Evolutionary conservation across 495 filamentous ascomycete genomes (phyloP), one percentile per base, ranked within the genome.

Genomic region (Aspergillus homomorphus): DNA sequence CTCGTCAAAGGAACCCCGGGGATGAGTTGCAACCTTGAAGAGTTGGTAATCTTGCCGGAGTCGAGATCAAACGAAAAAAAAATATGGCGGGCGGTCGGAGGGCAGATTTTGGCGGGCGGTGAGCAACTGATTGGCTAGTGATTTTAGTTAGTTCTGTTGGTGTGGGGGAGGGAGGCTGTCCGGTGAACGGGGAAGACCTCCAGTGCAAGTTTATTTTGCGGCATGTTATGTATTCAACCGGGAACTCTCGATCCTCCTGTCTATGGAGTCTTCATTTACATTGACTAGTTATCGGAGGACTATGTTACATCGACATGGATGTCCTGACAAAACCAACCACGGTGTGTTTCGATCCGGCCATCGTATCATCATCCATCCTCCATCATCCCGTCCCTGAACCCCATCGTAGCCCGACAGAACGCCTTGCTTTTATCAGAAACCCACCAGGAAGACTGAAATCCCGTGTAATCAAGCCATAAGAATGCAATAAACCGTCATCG

Each of bases 71-170:
- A 54, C 56, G 58, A 62, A 66, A 66, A 68, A 62, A 64, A 66
- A 66, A 59, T 61, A 58, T 58, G 51, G 21, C 49, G 58, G 57
- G 61, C 56, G 56, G 57, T 59, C 48, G 46, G 53, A 38, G 26
- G 53, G 59, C 59, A 62, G 48, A 62, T 73, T 74, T 69, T 74
- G 70, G 68, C 45, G 62, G 62, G 66, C 62, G 62, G 62, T 64
- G 53, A 62, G 57, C 49, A 55, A 54, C 60, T 62, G 60, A 66
- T 76, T 76, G 57, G 73, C 72, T 72, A 72, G 73, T 66, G 63
- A 62, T 38, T 21, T 24, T 14, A 30, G 62, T 66, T 67, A 38
- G 12, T 38, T 38, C 26, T 9, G 26, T 9, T 28, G 26, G 12
- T 38, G 33, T 38, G 33, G 33, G 33, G 33, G 12, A 38, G 71